Base-by-base conservation (phyloP, 2,329 filamentous ascomycete genomes). In the Talaromyces sp. region DNA sequence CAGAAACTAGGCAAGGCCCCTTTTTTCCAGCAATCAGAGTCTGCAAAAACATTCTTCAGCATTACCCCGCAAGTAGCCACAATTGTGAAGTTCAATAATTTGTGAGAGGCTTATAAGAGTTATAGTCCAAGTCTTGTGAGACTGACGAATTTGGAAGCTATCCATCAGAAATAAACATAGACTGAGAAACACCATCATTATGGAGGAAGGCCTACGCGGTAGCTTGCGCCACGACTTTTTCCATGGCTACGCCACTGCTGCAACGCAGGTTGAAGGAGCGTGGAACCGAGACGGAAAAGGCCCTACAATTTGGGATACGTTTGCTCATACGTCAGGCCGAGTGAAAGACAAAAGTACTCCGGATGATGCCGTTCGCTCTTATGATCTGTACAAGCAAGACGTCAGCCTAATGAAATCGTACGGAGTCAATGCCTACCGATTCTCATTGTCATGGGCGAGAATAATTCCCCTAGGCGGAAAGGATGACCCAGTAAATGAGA, bases 291-390 rank as follows among this genome's bases (percentile, higher is more conserved):
- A 93, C 74, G 91, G 91, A 69, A 90, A 91, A 70, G 89, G 86
- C 31, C 86, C 89, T 63, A 91, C 89, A 68, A 93, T 93, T 77
- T 94, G 91, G 91, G 91, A 94, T 78, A 88, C 85, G 25, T 94
- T 93, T 81, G 91, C 89, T 76, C 85, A 85, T 67, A 88, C 86
- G 62, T 86, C 89, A 10, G 90, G 90, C 72, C 93, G 92, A 79
- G 91, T 93, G 72, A 90, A 90, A 65, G 89, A 91, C 72, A 88
- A 86, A 67, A 88, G 84, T 70, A 89, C 86, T 22, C 91, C 91
- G 56, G 88, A 86, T 61, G 85, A 90, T 53, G 91, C 91, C 49
- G 93, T 91, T 78, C 89, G 93, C 79, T 91, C 89, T 38, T 94
- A 94, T 82, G 88, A 93, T 79, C 86, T 89, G 61, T 91, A 88